Evolutionary conservation across 2,329 filamentous ascomycete species (phyloP).

Genomic region (Colletotrichum gigasporum): DNA sequence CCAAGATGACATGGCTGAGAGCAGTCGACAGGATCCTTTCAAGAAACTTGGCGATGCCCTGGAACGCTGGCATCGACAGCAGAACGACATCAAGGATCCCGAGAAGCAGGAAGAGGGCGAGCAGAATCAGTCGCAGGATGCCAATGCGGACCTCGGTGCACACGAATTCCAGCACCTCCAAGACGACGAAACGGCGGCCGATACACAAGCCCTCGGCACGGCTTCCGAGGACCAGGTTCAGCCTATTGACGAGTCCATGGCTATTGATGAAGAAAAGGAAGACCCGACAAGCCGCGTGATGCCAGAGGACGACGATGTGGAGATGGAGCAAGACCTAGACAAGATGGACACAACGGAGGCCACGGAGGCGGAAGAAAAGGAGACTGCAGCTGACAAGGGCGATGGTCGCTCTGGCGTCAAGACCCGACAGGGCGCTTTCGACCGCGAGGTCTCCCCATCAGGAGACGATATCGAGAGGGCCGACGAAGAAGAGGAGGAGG

Average conservation of each 20-base stretch:
- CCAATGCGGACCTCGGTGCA: constrained; percentile 76
- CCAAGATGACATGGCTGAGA: constrained; percentile 53
- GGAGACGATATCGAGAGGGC: constrained; percentile 46
- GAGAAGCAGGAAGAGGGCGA: constrained; percentile 63
- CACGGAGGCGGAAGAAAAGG: constrained; percentile 35
- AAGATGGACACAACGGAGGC: constrained; percentile 52
- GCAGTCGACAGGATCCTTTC: constrained; percentile 75
- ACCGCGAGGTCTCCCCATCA: constrained; percentile 56
- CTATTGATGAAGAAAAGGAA: constrained; percentile 79
- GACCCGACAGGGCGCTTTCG: constrained; percentile 66
- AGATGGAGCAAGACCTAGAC: constrained; percentile 58
- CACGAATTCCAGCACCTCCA: constrained; percentile 94
- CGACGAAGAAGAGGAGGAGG: constrained; percentile 56
- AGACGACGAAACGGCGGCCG: constrained; percentile 82
- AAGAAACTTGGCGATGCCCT: constrained; percentile 94
- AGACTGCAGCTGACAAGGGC: constrained; percentile 51
- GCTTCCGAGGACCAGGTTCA: constrained; percentile 88
- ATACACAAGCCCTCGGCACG: constrained; percentile 90
- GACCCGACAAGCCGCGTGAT: constrained; percentile 57
- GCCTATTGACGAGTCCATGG: constrained; percentile 88
- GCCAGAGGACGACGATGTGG: constrained; percentile 58
- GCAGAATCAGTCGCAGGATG: constrained; percentile 57
- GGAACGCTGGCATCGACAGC: constrained; percentile 91
- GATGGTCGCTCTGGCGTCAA: constrained; percentile 69
- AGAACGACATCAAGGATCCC: constrained; percentile 79